These are phyloP conservation scores for Colletotrichum sansevieriae DNA, from an alignment of 2,329 filamentous ascomycete species.

Conservation along the genomic window DNA sequence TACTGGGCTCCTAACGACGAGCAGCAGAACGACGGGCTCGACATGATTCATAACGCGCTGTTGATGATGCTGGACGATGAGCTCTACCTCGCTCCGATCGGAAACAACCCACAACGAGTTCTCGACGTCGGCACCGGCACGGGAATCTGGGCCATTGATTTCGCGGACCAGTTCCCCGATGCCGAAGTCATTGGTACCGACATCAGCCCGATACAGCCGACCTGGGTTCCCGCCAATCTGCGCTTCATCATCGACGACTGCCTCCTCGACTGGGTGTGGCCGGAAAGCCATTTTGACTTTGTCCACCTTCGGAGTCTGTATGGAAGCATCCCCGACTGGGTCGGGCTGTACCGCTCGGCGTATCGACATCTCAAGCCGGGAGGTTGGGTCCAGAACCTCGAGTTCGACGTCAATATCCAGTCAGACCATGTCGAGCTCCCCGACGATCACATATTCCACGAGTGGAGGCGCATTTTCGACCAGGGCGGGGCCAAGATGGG, in stretches of 20 bases:
- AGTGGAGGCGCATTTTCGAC: conserved; percentile 46
- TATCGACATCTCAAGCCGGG: conserved; percentile 66
- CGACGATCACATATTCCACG: conserved; percentile 46
- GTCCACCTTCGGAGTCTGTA: conserved; percentile 69
- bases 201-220: conserved; percentile 68
- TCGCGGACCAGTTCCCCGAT: conserved; percentile 58
- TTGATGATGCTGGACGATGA: conserved; percentile 51
- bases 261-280: conserved; percentile 60
- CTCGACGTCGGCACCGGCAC: conserved; percentile 63
- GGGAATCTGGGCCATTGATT: conserved; percentile 68
- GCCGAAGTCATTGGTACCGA: conserved; percentile 64
- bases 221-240: conserved; percentile 69
- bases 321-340: conserved; percentile 68
- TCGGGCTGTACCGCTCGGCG: conserved; percentile 61
- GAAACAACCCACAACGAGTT: conserved; percentile 44
- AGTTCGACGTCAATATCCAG: conserved; percentile 43
- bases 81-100: conserved; percentile 55
- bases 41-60: conserved; percentile 30
- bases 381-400: conserved; percentile 51
- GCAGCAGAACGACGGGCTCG: conserved; percentile 43
- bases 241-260: conserved; percentile 71
- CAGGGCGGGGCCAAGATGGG: conserved; percentile 45
- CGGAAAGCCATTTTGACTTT: conserved; percentile 65
- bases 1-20: conserved; percentile 47
- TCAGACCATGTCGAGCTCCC: conserved; percentile 46